phyloP scores from a whole-genome alignment of 2,329 filamentous ascomycete species.

The Phialophora macrospora region DNA sequence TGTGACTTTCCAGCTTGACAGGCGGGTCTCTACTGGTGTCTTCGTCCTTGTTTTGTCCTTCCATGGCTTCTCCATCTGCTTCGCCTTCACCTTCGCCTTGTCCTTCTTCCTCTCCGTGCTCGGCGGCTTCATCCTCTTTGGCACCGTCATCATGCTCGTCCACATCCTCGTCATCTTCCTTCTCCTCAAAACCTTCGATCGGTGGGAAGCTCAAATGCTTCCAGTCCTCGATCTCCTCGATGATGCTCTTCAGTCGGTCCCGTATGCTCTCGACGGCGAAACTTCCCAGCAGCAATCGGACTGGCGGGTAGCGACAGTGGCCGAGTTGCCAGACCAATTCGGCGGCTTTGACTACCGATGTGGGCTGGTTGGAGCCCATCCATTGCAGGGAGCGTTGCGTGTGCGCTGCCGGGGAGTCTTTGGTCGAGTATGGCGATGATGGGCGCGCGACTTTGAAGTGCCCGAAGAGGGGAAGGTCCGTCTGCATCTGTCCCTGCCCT shows the following conservation, averaged over 20 bases:
- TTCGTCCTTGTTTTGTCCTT: background rate
- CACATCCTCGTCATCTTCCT: slow-evolving; percentile 31
- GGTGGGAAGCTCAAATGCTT: slow-evolving; percentile 76
- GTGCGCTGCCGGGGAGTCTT: slow-evolving; percentile 83
- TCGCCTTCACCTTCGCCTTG: slow-evolving; percentile 11
- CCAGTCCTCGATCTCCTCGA: slow-evolving; percentile 94
- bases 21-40: background rate
- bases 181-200: slow-evolving; percentile 41
- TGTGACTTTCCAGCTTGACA: slow-evolving; percentile 13
- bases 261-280: slow-evolving; percentile 96
- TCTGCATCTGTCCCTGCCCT: background rate
- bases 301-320: slow-evolving; percentile 90
- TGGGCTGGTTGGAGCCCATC: slow-evolving; percentile 90
- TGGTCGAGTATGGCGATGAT: slow-evolving; percentile 77
- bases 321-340: slow-evolving; percentile 93
- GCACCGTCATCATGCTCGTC: slow-evolving; percentile 31
- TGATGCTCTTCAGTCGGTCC: slow-evolving; percentile 85
- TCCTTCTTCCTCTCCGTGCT: slow-evolving; percentile 23
- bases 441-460: slow-evolving; percentile 90
- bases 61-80: background rate
- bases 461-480: slow-evolving; percentile 74
- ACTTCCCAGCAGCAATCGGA: slow-evolving; percentile 83
- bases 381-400: slow-evolving; percentile 91
- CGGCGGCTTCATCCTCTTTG: slow-evolving; percentile 24
- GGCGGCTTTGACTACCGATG: slow-evolving; percentile 88